Conservation (phyloP, 2,329 filamentous ascomycete genomes). For the Rhynchosporium secalis region DNA sequence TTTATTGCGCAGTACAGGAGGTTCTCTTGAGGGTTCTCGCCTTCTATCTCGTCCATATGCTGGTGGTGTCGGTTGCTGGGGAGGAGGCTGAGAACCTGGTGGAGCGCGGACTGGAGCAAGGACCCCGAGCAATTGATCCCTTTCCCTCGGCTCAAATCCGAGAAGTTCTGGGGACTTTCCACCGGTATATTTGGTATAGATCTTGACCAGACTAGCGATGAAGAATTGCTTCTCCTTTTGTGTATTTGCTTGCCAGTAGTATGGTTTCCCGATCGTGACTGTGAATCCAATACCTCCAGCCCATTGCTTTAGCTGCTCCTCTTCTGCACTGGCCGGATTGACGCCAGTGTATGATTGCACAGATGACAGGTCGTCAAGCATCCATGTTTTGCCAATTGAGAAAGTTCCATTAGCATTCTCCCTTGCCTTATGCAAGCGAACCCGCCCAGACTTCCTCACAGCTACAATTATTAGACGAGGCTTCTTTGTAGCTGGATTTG, state of each 20-base stretch:
- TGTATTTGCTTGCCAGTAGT: constrained; percentile 94
- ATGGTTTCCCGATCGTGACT: constrained; percentile 87
- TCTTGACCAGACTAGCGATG: constrained; percentile 92
- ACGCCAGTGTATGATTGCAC: constrained; percentile 79
- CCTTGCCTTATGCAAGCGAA: constrained; percentile 94
- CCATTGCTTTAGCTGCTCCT: constrained; percentile 67
- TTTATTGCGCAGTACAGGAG: constrained; percentile 29
- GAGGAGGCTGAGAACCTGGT: constrained; percentile 25
- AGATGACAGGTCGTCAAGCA: constrained; percentile 81
- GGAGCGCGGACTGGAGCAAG: constrained; percentile 28
- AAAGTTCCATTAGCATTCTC: constrained; percentile 94
- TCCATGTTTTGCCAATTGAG: constrained; percentile 98
- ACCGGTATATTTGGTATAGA: constrained; percentile 93
- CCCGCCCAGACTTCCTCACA: constrained; percentile 86
- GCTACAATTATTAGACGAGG: constrained; percentile 88
- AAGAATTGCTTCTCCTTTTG: constrained; percentile 99
- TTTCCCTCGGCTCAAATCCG: constrained; percentile 80
- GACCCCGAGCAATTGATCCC: constrained; percentile 70
- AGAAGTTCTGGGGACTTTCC: constrained; percentile 75
- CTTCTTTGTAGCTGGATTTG: constrained; percentile 76
- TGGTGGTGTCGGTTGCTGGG: constrained; percentile 25
- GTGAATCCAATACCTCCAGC: constrained; percentile 82
- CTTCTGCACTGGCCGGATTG: constrained; percentile 58
- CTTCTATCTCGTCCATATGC: constrained; percentile 33
- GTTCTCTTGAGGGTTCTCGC: constrained; percentile 34